phyloP scores from a whole-genome alignment of 2,329 filamentous ascomycete genomes.

The Sporothrix sp. region DNA sequence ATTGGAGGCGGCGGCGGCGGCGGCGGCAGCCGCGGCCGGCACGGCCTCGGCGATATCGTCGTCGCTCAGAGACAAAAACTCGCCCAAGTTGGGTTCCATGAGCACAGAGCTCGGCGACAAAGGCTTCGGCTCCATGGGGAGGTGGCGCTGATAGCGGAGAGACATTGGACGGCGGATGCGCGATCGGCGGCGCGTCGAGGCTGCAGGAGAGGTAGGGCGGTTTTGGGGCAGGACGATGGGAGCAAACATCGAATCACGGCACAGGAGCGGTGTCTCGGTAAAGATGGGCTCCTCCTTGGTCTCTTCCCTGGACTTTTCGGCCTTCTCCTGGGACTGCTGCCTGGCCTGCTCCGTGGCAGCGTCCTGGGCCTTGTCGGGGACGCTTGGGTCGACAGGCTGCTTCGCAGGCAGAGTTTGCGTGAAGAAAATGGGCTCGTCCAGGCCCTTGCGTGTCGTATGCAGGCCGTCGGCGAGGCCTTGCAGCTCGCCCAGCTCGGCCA shows the following conservation, averaged over 20 bases:
- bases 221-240: conserved; percentile 8
- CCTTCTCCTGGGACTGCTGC: not conserved
- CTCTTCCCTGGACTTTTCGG: not conserved
- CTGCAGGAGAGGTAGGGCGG: not conserved
- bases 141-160: conserved; percentile 12
- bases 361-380: too few species aligned
- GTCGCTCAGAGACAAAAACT: conserved; percentile 45
- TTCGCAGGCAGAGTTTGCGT: too few species aligned
- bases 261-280: not conserved
- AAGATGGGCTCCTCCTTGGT: not conserved
- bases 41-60: conserved; percentile 46
- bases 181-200: conserved; percentile 17
- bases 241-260: not conserved
- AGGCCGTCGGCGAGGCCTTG: conserved; percentile 8
- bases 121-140: conserved; percentile 9
- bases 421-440: conserved; percentile 3
- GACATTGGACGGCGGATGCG: conserved; percentile 12
- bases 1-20: not conserved
- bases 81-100: conserved; percentile 41
- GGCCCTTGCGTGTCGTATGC: conserved; percentile 3
- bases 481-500: conserved; percentile 10
- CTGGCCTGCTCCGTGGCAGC: too few species aligned
- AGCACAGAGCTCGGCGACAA: conserved; percentile 30
- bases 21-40: not conserved
- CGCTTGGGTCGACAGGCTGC: too few species aligned